Conservation (phyloP, 495 filamentous ascomycete species). For the Oleoguttula mirabilis region DNA sequence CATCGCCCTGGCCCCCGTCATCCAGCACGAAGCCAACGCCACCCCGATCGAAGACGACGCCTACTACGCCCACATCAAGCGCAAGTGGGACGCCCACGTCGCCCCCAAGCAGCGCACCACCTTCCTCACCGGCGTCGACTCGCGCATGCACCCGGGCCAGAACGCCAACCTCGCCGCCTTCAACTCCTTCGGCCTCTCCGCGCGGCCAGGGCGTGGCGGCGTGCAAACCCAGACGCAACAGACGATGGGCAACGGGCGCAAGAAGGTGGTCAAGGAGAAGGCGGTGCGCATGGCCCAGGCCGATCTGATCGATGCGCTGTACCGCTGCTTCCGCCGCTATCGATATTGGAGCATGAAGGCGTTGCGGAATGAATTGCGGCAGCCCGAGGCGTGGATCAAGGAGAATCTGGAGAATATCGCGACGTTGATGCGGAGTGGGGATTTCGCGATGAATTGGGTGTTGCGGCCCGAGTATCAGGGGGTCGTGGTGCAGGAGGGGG, state of each 20-base stretch:
- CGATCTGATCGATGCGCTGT: slow-evolving; percentile 73
- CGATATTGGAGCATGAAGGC: slow-evolving; percentile 82
- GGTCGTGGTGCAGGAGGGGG: slow-evolving; percentile 1
- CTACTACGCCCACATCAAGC: slow-evolving; percentile 5
- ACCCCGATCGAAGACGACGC: slow-evolving; percentile 11
- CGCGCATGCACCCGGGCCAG: slow-evolving; percentile 4
- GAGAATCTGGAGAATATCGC: slow-evolving; percentile 74
- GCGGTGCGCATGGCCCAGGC: slow-evolving; percentile 74
- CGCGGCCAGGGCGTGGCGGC: slow-evolving; percentile 29
- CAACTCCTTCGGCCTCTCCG: slow-evolving; percentile 10
- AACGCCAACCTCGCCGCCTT: slow-evolving; percentile 2
- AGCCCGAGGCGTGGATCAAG: slow-evolving; percentile 87
- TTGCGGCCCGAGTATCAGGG: slow-evolving; percentile 56
- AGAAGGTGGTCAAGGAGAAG: slow-evolving; percentile 57
- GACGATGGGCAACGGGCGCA: slow-evolving; percentile 3
- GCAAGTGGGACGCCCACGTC: neutral
- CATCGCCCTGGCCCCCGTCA: slow-evolving; percentile 13
- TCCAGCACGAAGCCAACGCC: slow-evolving; percentile 19
- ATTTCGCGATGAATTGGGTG: slow-evolving; percentile 72
- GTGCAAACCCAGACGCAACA: slow-evolving; percentile 12
- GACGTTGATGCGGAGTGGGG: slow-evolving; percentile 62
- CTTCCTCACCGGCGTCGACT: slow-evolving; percentile 8
- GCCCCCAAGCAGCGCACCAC: slow-evolving; percentile 5
- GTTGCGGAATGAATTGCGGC: slow-evolving; percentile 56
- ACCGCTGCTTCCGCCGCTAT: slow-evolving; percentile 67